These are phyloP conservation scores for Cutaneotrichosporon curvatum DNA, from an alignment of 1,284 basidiomycete species.

Conservation along the genomic window DNA sequence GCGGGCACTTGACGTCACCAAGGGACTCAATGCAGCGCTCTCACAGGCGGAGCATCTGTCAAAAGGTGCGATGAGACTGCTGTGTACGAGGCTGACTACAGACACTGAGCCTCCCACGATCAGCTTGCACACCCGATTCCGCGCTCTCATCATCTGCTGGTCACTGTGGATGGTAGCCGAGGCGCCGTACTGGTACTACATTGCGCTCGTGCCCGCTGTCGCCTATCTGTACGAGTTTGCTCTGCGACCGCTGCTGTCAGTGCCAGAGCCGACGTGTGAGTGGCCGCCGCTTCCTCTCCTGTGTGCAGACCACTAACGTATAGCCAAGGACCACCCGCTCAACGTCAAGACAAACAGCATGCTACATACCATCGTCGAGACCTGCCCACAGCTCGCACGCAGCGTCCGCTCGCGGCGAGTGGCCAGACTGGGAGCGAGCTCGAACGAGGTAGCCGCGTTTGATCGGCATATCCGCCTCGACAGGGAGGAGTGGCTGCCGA, in stretches of 20 bases:
- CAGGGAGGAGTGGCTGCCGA: constrained; percentile 35
- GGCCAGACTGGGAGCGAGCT: constrained; percentile 26
- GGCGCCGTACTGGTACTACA: too few relatives aligned
- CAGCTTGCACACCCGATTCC: too few relatives aligned
- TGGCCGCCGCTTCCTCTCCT: background rate
- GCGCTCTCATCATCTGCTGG: constrained; percentile 28
- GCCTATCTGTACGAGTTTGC: constrained; percentile 6
- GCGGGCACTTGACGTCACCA: constrained; percentile 33
- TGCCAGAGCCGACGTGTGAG: constrained; percentile 11
- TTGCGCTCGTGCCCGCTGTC: constrained; percentile 2
- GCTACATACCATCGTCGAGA: constrained; percentile 38
- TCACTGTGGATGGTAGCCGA: too few relatives aligned
- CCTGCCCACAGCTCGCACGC: constrained; percentile 31
- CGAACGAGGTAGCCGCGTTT: constrained; percentile 29
- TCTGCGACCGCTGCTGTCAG: constrained; percentile 5
- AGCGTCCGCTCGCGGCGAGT: constrained; percentile 33
- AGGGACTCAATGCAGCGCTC: constrained; percentile 27
- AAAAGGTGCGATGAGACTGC: background rate
- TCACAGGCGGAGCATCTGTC: constrained; percentile 39
- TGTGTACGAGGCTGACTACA: too few relatives aligned
- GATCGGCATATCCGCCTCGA: constrained; percentile 24
- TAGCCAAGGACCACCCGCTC: constrained; percentile 42
- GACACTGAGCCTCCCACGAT: too few relatives aligned
- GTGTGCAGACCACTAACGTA: too few relatives aligned
- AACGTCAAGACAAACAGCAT: constrained; percentile 24